Conservation (phyloP, 208 protist genomes). For the Zelonia costaricensis region DNA sequence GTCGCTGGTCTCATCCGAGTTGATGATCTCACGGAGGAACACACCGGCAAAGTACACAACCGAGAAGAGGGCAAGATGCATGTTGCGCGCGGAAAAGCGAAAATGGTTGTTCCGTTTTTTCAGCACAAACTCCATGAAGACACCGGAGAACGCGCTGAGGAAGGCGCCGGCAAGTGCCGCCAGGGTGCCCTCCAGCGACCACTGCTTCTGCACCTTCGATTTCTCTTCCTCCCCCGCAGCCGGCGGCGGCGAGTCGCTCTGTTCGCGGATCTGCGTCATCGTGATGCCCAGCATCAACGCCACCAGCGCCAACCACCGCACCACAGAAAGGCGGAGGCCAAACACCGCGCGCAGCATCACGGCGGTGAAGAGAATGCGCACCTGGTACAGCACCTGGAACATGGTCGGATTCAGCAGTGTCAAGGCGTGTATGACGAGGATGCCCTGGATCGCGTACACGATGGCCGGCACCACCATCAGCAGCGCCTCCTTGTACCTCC, state of each 20-base stretch:
- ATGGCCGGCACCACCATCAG: slow-evolving; percentile 55
- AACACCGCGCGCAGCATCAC: slow-evolving; percentile 39
- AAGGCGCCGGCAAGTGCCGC: slow-evolving; percentile 33
- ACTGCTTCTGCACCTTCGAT: too few species aligned
- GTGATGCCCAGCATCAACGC: slow-evolving; percentile 42
- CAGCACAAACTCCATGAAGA: slow-evolving; percentile 61
- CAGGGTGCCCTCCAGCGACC: slow-evolving; percentile 32
- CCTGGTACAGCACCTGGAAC: slow-evolving; percentile 67
- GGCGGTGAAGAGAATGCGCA: slow-evolving; percentile 57
- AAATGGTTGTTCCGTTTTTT: slow-evolving; percentile 38
- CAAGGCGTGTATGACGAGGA: slow-evolving; percentile 47
- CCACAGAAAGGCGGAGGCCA: slow-evolving; percentile 28
- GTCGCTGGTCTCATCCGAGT: not conserved
- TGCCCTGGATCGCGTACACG: slow-evolving; percentile 59
- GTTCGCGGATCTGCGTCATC: slow-evolving; percentile 39
- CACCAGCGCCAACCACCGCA: slow-evolving; percentile 51
- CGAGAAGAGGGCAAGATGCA: slow-evolving; percentile 50
- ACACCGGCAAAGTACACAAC: slow-evolving; percentile 28
- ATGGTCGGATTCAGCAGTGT: slow-evolving; percentile 49
- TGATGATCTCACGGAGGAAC: not conserved
- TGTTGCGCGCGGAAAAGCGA: slow-evolving; percentile 30
- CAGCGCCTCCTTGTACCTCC: slow-evolving; percentile 32
- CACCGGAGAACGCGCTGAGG: slow-evolving; percentile 52
- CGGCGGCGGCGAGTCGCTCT: too few species aligned
- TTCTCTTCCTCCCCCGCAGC: too few species aligned